phyloP scores from a whole-genome alignment of 2,329 filamentous ascomycete species.

The Fusarium sp. region DNA sequence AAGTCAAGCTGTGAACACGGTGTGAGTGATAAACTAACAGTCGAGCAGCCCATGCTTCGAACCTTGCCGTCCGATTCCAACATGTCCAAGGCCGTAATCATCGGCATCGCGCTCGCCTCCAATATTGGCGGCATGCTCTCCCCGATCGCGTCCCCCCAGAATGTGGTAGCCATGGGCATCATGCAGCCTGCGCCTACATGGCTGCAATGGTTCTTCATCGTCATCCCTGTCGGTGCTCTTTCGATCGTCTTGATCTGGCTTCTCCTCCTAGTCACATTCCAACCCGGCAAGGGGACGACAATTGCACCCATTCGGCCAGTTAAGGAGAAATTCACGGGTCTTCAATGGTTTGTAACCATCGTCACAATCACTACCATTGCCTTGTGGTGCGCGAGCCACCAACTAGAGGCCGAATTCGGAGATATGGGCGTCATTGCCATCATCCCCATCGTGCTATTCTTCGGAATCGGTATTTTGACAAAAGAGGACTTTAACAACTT shows the following conservation, averaged over 20 bases:
- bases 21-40: conserved; percentile 24
- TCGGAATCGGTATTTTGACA: conserved; percentile 94
- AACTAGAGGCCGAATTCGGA: conserved; percentile 89
- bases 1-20: conserved; percentile 46
- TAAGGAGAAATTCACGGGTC: conserved; percentile 87
- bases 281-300: conserved; percentile 85
- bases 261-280: conserved; percentile 87
- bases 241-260: conserved; percentile 92
- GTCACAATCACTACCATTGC: conserved; percentile 88
- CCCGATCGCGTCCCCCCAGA: conserved; percentile 97
- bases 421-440: conserved; percentile 99
- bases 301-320: conserved; percentile 94
- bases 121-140: conserved; percentile 98
- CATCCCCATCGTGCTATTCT: conserved; percentile 95
- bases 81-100: conserved; percentile 95
- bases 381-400: conserved; percentile 94
- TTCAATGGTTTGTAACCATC: conserved; percentile 93
- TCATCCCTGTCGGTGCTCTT: conserved; percentile 91
- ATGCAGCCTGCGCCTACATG: conserved; percentile 94
- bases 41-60: conserved; percentile 84
- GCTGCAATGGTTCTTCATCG: conserved; percentile 97
- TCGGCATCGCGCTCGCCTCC: conserved; percentile 94
- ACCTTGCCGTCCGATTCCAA: conserved; percentile 91
- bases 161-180: conserved; percentile 95
- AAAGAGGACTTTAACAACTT: conserved; percentile 99